Conservation (phyloP, 176 grass and related monocot species). For the Otatea glauca region DNA sequence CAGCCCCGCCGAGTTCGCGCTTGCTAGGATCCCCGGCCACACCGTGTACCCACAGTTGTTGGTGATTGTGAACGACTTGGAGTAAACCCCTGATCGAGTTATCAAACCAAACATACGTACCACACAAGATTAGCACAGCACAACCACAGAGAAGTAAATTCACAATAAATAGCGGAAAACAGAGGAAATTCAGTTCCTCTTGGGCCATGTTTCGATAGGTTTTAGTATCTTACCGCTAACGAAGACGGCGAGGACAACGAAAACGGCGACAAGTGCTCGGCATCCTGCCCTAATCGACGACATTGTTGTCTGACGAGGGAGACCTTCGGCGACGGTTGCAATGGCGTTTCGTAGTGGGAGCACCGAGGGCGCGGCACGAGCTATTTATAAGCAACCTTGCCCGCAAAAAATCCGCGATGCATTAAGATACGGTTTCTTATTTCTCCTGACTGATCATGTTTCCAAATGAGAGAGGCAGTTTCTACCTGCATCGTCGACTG, state of each 20-base stretch:
- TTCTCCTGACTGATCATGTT: background rate
- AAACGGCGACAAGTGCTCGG: no score
- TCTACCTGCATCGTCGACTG: background rate
- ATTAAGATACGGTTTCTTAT: background rate
- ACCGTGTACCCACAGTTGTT: conserved; percentile 66
- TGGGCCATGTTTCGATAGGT: background rate
- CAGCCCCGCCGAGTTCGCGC: conserved; percentile 39
- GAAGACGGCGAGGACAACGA: background rate
- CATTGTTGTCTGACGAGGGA: background rate
- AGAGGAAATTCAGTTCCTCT: background rate
- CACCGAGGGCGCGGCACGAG: no score
- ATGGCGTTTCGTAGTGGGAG: background rate
- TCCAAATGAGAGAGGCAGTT: background rate
- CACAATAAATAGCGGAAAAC: background rate
- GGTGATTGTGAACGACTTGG: conserved; percentile 34
- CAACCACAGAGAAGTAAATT: background rate
- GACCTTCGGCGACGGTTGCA: background rate
- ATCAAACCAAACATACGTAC: background rate
- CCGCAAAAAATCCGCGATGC: background rate
- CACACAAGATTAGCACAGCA: background rate
- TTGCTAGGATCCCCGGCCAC: conserved; percentile 61
- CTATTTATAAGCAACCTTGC: background rate
- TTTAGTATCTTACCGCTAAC: background rate
- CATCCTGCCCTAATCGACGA: background rate
- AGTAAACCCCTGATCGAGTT: background rate